Conservation (phyloP, 768 basidiomycete genomes). For the Leucocoprinus birnbaumii region DNA sequence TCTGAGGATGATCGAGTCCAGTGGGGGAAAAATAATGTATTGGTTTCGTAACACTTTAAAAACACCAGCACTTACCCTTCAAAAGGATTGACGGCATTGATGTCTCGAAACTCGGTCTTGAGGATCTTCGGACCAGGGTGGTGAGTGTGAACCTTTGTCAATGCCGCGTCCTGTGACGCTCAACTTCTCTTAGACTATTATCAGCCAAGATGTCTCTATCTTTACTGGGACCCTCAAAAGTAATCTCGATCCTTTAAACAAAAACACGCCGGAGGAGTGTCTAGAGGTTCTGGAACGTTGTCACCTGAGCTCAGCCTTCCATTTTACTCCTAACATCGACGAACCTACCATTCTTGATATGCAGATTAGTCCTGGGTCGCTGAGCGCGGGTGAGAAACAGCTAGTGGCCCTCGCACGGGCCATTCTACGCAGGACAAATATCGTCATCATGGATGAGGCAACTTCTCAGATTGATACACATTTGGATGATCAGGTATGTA, state of each 20-base stretch:
- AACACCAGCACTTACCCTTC: not conserved
- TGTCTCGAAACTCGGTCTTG: constrained; percentile 62
- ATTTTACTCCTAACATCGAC: constrained; percentile 26
- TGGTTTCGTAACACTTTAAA: constrained; percentile 14
- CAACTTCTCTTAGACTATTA: constrained; percentile 49
- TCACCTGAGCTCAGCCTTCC: constrained; percentile 49
- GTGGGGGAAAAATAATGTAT: constrained; percentile 55
- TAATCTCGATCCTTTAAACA: constrained; percentile 68
- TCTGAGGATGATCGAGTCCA: constrained; percentile 61
- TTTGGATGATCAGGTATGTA: constrained; percentile 61
- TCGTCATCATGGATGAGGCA: constrained; percentile 78
- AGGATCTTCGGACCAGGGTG: constrained; percentile 62
- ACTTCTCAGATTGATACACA: constrained; percentile 72
- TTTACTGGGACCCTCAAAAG: constrained; percentile 72
- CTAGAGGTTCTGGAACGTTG: constrained; percentile 63
- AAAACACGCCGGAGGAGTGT: constrained; percentile 59
- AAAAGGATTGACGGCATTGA: constrained; percentile 68
- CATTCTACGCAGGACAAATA: constrained; percentile 57
- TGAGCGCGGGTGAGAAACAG: constrained; percentile 80
- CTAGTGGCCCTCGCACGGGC: constrained; percentile 70
- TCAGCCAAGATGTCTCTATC: constrained; percentile 72
- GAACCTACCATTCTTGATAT: constrained; percentile 49
- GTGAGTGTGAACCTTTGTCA: constrained; percentile 37
- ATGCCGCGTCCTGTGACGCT: not conserved
- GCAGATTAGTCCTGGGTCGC: constrained; percentile 60